Conservation (phyloP, 768 basidiomycete genomes). For the Phaffia australis region DNA sequence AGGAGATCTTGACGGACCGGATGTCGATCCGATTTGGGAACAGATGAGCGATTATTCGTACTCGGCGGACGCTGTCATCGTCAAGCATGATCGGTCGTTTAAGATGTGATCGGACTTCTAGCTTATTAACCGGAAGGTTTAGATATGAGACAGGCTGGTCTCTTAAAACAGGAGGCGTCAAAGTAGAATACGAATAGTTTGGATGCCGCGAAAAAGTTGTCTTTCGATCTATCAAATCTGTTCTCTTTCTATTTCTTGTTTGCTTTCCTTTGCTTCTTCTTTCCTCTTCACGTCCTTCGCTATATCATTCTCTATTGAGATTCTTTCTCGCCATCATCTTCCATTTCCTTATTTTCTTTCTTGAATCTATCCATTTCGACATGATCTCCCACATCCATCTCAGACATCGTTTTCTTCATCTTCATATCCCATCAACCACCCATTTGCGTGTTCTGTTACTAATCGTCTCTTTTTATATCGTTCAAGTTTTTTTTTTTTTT, state of each 20-base stretch:
- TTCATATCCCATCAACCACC: too few species aligned
- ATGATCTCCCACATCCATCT: too few species aligned
- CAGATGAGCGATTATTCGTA: conserved; percentile 54
- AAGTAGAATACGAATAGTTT: too few species aligned
- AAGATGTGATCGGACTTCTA: background rate
- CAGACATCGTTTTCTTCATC: too few species aligned
- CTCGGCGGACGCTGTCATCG: conserved; percentile 49
- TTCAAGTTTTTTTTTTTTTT: background rate
- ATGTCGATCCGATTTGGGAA: conserved; percentile 94
- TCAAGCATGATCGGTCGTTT: conserved; percentile 55
- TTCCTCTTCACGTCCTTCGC: background rate
- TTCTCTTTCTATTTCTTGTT: background rate
- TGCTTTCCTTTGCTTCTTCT: background rate
- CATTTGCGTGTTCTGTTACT: too few species aligned
- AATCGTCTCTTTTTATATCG: background rate
- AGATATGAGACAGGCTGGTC: background rate
- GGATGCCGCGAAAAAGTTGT: too few species aligned
- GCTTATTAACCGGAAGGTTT: background rate
- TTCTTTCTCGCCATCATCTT: background rate
- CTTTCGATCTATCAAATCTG: too few species aligned
- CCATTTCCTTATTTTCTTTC: too few species aligned
- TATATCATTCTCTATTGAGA: background rate
- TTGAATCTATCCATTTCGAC: too few species aligned
- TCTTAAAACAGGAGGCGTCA: background rate
- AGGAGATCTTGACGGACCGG: conserved; percentile 87